Base-by-base conservation (phyloP, 2,329 filamentous ascomycete species). In the Simplicillium aogashimaense region DNA sequence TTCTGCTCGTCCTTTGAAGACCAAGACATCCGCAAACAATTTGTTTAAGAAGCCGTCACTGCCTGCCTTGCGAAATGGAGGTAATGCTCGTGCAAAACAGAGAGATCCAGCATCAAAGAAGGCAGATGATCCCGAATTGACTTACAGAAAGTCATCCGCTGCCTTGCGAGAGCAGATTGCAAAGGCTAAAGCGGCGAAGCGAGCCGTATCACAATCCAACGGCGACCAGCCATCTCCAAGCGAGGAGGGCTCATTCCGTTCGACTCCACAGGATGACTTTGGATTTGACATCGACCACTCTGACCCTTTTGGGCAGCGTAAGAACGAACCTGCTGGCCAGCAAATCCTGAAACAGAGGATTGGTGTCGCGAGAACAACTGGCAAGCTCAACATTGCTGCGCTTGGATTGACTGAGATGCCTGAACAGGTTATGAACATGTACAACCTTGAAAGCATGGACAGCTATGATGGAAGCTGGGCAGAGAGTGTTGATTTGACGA, bases 101-200 rank as follows among this genome's bases (percentile, higher is more conserved):
- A 9, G 6, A 25, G 20, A 32, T n/a, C 28, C 45, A 17, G 44
- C 39, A 4, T 36, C 44, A 6, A 42, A 45, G 1, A 29, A 41
- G 1, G 49, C 51, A 12, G 45, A 48, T 10, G 39, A 49, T 15
- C 42, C 48, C 7, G 50, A 50, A 1, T 43, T 52, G 6, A 53
- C 59, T 1, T 56, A 50, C 39, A 58, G 64, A 31, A 92, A 85
- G 51, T 88, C 88, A 0, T 95, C 90, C 1, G 69, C 75, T 13
- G 81, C 88, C 1, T 64, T 98, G 12, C 78, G 92, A 29, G 87
- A 95, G 38, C 89, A 92, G 40, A 95, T 97, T 46, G 87, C 89
- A 30, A 90, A 89, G 51, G 90, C 92, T 1, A 94, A 90, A 55
- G 88, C 88, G 3, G 85, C 87, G 3, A 83, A 78, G 42, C 75